Conservation (phyloP, 2,329 filamentous ascomycete genomes). For the Sphaerostilbella broomeana region DNA sequence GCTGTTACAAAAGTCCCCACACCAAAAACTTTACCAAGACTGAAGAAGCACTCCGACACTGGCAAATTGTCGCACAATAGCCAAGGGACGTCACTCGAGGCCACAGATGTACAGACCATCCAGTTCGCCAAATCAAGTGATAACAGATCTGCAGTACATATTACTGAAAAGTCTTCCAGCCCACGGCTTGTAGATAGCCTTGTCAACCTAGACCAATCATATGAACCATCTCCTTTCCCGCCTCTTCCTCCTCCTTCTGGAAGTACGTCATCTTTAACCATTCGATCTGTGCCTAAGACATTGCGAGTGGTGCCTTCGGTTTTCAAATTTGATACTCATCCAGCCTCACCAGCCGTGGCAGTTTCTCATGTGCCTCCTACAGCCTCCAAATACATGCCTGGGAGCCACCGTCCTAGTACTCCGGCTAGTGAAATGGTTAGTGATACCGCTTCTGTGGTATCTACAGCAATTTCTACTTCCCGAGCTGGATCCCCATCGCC, state of each 20-base stretch:
- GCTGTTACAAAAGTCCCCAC: constrained; percentile 30
- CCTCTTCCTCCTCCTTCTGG: constrained; percentile 42
- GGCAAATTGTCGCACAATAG: too few relatives aligned
- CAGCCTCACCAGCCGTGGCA: constrained; percentile 1
- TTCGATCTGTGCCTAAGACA: constrained; percentile 54
- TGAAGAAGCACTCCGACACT: constrained; percentile 25
- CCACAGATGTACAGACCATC: constrained; percentile 28
- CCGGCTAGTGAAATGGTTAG: constrained; percentile 67
- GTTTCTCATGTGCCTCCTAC: constrained; percentile 25
- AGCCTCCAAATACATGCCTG: constrained; percentile 25
- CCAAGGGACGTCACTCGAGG: too few relatives aligned
- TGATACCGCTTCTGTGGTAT: constrained; percentile 70
- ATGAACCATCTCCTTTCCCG: constrained; percentile 39
- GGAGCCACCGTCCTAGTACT: constrained; percentile 56
- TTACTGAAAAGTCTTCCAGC: neutral
- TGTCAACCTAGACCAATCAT: constrained; percentile 9
- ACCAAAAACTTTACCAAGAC: constrained; percentile 28
- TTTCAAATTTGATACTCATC: constrained; percentile 4
- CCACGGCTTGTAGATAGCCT: too few relatives aligned
- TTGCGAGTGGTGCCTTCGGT: constrained; percentile 55
- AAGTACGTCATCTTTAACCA: constrained; percentile 40
- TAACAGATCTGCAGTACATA: neutral
- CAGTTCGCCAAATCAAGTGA: neutral
- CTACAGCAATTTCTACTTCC: constrained; percentile 60
- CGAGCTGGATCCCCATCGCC: constrained; percentile 66